phyloP scores from a whole-genome alignment of 768 basidiomycete genomes.

The Mycena belliarum region DNA sequence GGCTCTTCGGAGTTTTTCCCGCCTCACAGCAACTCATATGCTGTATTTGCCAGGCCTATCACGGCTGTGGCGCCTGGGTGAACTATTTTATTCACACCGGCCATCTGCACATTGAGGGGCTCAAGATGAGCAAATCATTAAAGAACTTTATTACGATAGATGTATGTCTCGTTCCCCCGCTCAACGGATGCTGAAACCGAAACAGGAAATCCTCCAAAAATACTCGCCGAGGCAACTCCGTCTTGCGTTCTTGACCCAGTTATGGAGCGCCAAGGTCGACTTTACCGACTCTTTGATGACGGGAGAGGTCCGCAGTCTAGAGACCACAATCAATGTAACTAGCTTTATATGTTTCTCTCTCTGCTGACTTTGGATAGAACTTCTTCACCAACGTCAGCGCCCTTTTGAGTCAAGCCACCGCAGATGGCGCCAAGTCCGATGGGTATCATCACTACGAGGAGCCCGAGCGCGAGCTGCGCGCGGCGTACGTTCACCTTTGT shows the following conservation, averaged over 20 bases:
- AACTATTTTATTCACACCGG: constrained; percentile 99
- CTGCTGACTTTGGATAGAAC: constrained; percentile 56
- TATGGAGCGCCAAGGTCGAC: constrained; percentile 93
- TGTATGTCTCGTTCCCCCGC: constrained; percentile 37
- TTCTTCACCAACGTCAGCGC: constrained; percentile 92
- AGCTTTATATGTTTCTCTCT: constrained; percentile 2
- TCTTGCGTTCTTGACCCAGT: constrained; percentile 85
- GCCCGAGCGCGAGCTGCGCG: constrained; percentile 67
- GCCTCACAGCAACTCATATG: constrained; percentile 7
- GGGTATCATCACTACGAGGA: constrained; percentile 66
- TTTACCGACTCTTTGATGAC: constrained; percentile 91
- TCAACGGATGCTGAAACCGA: constrained; percentile 4
- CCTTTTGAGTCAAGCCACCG: constrained; percentile 57
- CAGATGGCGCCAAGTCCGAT: constrained; percentile 51
- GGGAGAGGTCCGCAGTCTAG: constrained; percentile 84
- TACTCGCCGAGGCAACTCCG: constrained; percentile 88
- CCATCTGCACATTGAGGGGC: constrained; percentile 95
- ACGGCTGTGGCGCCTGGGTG: constrained; percentile 91
- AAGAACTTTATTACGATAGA: constrained; percentile 99
- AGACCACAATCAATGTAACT: constrained; percentile 82
- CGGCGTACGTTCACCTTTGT: constrained; percentile 45
- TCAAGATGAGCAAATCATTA: constrained; percentile 99
- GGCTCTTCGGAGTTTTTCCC: constrained; percentile 2
- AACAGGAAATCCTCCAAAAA: constrained; percentile 80
- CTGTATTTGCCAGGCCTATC: constrained; percentile 70